Evolutionary conservation across 345 rosid species (phyloP).

Genomic region (Jatropha curcas): DNA sequence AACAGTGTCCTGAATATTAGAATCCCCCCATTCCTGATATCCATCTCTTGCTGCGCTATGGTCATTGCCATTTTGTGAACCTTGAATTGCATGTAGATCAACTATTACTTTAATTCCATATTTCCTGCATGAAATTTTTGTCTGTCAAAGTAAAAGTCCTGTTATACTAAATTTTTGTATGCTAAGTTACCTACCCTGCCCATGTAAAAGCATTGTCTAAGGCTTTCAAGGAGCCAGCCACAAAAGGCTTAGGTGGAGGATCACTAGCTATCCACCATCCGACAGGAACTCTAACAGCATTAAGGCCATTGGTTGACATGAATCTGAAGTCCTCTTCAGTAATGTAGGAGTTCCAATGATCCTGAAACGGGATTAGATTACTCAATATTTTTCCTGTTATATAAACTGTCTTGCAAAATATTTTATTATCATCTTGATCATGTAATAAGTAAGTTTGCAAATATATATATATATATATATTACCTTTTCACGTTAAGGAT

Average conservation of each 20-base stretch:
- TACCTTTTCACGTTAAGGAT: no score
- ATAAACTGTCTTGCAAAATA: background rate
- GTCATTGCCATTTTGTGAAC: conserved; percentile 35
- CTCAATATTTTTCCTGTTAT: no score
- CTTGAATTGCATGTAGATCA: conserved; percentile 35
- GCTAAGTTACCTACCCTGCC: conserved; percentile 40
- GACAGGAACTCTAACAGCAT: conserved; percentile 41
- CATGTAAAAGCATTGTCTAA: conserved; percentile 41
- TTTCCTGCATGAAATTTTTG: conserved; percentile 28
- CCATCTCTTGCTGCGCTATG: conserved; percentile 47
- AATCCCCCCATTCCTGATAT: conserved; percentile 43
- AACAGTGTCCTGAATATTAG: conserved; percentile 31
- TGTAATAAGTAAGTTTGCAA: no score
- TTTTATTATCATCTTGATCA: background rate
- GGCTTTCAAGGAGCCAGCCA: conserved; percentile 30
- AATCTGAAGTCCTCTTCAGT: conserved; percentile 37
- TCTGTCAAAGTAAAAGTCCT: no score
- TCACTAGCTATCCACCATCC: conserved; percentile 45
- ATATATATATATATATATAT: no score
- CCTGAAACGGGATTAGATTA: conserved; percentile 13
- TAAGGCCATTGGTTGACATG: conserved; percentile 36
- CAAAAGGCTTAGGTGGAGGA: conserved; percentile 41
- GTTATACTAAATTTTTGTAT: no score
- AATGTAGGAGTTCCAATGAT: conserved; percentile 39
- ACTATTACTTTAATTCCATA: conserved; percentile 34